Evolutionary conservation across 345 rosid genomes (phyloP).

Genomic region (Durio zibethinus): DNA sequence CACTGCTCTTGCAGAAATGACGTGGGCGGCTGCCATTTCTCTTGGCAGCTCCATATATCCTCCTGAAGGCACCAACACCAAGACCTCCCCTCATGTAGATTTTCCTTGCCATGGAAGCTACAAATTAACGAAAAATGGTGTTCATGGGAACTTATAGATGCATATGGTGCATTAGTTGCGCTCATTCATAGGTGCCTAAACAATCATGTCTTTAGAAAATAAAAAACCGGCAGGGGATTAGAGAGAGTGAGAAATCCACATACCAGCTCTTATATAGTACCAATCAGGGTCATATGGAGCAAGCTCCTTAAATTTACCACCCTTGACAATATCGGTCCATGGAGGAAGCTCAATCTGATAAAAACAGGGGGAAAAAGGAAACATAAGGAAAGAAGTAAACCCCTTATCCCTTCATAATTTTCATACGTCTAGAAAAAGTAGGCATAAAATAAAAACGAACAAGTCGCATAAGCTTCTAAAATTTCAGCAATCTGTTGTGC

Average conservation of each 20-base stretch:
- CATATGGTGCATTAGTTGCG: background rate
- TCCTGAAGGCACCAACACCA: slow-evolving; percentile 39
- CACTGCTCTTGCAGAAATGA: slow-evolving; percentile 77
- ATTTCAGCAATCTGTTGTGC: background rate
- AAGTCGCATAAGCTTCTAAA: background rate
- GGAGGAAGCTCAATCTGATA: slow-evolving; percentile 71
- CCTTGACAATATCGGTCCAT: slow-evolving; percentile 89
- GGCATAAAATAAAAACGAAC: background rate
- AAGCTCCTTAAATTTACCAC: slow-evolving; percentile 70
- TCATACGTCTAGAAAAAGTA: background rate
- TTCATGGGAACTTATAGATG: background rate
- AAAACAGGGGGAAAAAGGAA: background rate
- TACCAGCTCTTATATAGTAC: slow-evolving; percentile 74
- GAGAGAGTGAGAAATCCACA: background rate
- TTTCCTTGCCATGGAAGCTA: slow-evolving; percentile 70
- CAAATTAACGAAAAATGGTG: background rate
- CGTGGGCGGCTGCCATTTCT: slow-evolving; percentile 16
- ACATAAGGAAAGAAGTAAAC: background rate
- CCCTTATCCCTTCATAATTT: too few relatives aligned
- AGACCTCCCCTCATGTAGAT: slow-evolving; percentile 83
- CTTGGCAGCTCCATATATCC: slow-evolving; percentile 6
- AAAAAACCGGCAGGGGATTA: background rate
- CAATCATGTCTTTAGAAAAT: background rate
- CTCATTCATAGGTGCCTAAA: background rate
- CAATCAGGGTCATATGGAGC: slow-evolving; percentile 92